Percentiles rank a stretch among this genome's conserved stretches.
Evolutionary conservation across 495 filamentous ascomycete species (phyloP).

Genomic region (Talaromyces liani): DNA sequence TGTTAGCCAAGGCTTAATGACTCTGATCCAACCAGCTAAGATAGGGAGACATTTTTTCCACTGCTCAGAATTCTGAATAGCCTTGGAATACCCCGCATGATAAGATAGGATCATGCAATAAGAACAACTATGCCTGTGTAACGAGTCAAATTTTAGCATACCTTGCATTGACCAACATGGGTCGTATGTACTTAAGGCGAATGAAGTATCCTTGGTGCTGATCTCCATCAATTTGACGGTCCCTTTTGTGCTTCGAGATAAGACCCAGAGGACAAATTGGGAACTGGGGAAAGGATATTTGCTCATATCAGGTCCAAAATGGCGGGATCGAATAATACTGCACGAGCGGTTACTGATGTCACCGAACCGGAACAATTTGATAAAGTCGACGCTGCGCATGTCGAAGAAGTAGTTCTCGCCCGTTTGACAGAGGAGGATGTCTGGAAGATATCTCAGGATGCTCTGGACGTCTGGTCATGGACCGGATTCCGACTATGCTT

Average conservation of each 20-base stretch:
- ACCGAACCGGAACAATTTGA: background rate
- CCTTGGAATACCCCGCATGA: background rate
- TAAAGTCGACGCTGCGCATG: conserved; percentile 12
- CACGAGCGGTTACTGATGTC: background rate
- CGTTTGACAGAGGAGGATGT: conserved; percentile 33
- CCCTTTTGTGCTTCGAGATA: background rate
- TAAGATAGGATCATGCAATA: background rate
- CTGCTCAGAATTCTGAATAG: background rate
- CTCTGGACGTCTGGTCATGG: conserved; percentile 24
- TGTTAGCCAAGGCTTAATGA: background rate
- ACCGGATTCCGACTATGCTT: conserved; percentile 24
- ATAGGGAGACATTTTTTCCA: background rate
- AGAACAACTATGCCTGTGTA: background rate
- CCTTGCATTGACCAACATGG: background rate
- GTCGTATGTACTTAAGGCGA: background rate
- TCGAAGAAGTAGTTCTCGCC: conserved; percentile 29
- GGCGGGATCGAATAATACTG: background rate
- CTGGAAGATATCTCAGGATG: conserved; percentile 24
- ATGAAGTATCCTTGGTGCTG: background rate
- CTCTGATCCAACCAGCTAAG: background rate
- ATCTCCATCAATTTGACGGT: background rate
- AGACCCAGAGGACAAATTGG: background rate
- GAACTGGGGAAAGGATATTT: background rate
- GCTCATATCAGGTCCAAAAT: background rate
- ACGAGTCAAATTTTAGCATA: background rate